These are phyloP conservation scores for Aspergillus sp. DNA, from an alignment of 2,329 filamentous ascomycete species.

Conservation along the genomic window DNA sequence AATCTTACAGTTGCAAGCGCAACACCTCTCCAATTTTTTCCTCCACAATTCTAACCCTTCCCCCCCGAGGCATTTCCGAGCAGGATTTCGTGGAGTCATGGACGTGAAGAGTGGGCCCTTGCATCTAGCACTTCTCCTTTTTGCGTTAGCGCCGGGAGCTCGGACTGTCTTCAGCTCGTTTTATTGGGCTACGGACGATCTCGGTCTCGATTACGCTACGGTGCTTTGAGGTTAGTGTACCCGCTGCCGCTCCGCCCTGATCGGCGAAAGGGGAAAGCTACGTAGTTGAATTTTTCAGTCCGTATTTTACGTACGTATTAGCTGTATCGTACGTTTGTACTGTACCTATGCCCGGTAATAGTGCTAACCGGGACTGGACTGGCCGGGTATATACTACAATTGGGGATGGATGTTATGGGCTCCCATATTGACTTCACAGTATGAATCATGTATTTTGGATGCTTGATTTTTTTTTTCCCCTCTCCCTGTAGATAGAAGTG, in stretches of 20 bases:
- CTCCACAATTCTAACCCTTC: neutral
- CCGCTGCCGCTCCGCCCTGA: neutral
- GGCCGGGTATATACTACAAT: too few relatives aligned
- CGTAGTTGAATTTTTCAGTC: too few relatives aligned
- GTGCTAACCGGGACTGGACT: too few relatives aligned
- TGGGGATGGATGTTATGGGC: too few relatives aligned
- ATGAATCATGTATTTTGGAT: too few relatives aligned
- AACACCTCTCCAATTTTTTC: neutral
- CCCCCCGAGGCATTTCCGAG: neutral
- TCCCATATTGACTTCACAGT: too few relatives aligned
- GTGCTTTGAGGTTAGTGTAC: neutral
- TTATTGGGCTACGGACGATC: neutral
- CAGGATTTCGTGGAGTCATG: neutral
- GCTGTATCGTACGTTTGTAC: neutral
- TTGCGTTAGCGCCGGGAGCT: constrained; percentile 16
- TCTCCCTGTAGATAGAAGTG: neutral
- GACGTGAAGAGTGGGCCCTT: neutral
- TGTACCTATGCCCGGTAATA: too few relatives aligned
- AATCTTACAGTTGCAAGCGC: too few relatives aligned
- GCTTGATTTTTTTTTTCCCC: too few relatives aligned
- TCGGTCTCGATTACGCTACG: neutral
- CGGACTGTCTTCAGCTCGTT: constrained; percentile 8
- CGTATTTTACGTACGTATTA: neutral
- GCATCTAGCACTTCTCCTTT: neutral
- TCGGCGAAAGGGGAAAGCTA: neutral